Evolutionary conservation across 1,284 basidiomycete species (phyloP), one percentile per base, ranked within the genome.

Genomic region (Ganoderma boninense): DNA sequence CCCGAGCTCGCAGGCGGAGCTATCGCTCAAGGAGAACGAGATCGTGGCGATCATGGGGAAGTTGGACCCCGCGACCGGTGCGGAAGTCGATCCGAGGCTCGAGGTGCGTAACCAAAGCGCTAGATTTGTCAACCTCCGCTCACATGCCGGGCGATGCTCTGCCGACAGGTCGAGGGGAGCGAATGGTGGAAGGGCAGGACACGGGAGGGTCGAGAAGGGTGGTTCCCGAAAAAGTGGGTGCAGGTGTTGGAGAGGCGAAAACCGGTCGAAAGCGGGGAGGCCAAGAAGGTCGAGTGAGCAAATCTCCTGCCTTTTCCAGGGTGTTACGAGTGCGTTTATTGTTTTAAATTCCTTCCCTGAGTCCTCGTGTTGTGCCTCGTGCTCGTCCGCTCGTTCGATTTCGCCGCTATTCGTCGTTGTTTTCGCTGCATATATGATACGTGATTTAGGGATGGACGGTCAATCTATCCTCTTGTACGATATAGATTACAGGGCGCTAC

Each of bases 171-270:
- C 14, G 77, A 80, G 32, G 91, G 92, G 69, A 89, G 87, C 18
- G 96, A 97, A 62, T 99, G 98, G 97, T 99, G 97, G 97, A 93
- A 93, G 80, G 97, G 97, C 0, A 85, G 97, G 64, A 97, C 95
- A 71, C 87, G 97, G 69, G 97, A 99, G 76, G 98, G 97, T 0
- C 87, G 93, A 72, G 92, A 96, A 75, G 97, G 97, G 0, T 99
- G 97, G 97, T 98, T 99, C 88, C 97, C 97, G 1, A 90, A 87
- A 74, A 97, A 95, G 76, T 97, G 93, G 88, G 95, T 96, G 5
- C 89, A 95, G 80, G 84, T 94, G 6, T 77, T 95, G 69, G 90
- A 92, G 79, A 82, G 85, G 77, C 85, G 80, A 73, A 79, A 79
- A 61, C 75, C 75, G 16, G 66, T 74, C 7, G 77, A 80, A 74